phyloP scores from a whole-genome alignment of 2,329 filamentous ascomycete species.

The Karstenula rhodostoma region DNA sequence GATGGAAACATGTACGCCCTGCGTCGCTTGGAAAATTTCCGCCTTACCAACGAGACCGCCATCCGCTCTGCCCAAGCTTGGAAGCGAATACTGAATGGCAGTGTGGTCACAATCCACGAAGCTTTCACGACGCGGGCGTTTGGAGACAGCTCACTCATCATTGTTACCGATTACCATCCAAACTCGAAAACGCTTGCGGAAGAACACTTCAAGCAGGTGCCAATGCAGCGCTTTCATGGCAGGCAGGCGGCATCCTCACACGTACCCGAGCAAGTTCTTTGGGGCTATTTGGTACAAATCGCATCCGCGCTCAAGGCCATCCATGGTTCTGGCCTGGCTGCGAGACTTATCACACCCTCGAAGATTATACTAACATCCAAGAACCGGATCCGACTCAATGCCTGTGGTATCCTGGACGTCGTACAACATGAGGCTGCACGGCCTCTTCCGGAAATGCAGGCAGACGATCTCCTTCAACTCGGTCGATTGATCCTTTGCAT shows the following conservation, averaged over 20 bases:
- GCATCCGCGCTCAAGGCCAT: conserved; percentile 87
- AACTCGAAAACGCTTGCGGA: conserved; percentile 89
- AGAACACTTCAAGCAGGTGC: conserved; percentile 67
- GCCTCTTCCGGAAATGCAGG: conserved; percentile 78
- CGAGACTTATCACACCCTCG: conserved; percentile 82
- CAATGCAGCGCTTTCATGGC: conserved; percentile 49
- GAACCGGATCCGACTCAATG: conserved; percentile 86
- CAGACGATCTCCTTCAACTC: conserved; percentile 85
- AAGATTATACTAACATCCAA: conserved; percentile 92
- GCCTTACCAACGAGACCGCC: conserved; percentile 86
- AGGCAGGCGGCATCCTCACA: conserved; percentile 45
- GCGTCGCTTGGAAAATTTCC: conserved; percentile 86
- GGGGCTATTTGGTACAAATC: conserved; percentile 93
- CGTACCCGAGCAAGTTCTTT: conserved; percentile 76
- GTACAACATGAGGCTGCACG: conserved; percentile 78
- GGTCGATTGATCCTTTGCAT: conserved; percentile 85
- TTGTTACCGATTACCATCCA: conserved; percentile 93
- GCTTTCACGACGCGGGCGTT: conserved; percentile 94
- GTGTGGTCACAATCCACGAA: conserved; percentile 86
- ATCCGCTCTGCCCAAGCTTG: conserved; percentile 87
- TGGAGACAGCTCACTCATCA: conserved; percentile 91
- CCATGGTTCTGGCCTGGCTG: conserved; percentile 81
- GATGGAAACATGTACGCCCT: conserved; percentile 90
- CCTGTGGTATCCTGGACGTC: conserved; percentile 89
- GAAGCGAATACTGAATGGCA: conserved; percentile 83